Percentiles rank a stretch among this genome's conserved stretches.
These are phyloP conservation scores for Peronospora belbahrii DNA, from an alignment of 352 stramenopile species.

Conservation along the genomic window DNA sequence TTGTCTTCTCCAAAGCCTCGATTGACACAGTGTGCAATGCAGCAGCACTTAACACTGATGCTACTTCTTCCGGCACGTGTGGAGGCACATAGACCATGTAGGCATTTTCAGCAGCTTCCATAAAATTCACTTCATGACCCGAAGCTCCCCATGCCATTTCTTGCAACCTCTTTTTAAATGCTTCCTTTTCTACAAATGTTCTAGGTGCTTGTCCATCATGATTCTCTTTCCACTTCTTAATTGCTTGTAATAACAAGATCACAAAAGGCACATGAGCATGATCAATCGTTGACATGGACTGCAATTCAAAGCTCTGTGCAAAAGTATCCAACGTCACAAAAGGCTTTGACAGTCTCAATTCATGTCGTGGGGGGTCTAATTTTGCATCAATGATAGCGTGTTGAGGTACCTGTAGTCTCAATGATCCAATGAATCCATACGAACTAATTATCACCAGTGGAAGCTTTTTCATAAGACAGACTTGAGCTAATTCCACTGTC, in stretches of 20 bases:
- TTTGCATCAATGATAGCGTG: conserved; percentile 89
- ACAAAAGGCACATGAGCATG: conserved; percentile 92
- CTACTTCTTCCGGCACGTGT: conserved; percentile 77
- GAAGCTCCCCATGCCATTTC: conserved; percentile 41
- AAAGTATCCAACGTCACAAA: conserved; percentile 69
- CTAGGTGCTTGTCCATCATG: conserved; percentile 46
- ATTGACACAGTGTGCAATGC: conserved; percentile 15
- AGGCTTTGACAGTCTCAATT: conserved; percentile 80
- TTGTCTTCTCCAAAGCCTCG: conserved; percentile 28
- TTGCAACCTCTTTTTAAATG: conserved; percentile 78
- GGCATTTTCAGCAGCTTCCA: conserved; percentile 88
- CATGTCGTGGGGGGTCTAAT: conserved; percentile 72
- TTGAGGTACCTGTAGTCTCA: conserved; percentile 84
- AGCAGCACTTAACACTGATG: conserved; percentile 41
- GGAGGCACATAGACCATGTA: conserved; percentile 89
- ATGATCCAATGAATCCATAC: conserved; percentile 90
- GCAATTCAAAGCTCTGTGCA: conserved; percentile 48
- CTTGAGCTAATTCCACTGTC: conserved; percentile 44
- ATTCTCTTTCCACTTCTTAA: conserved; percentile 43
- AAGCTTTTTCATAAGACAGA: conserved; percentile 61
- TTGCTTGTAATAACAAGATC: conserved; percentile 82
- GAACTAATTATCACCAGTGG: conserved; percentile 80
- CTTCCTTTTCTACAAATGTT: conserved; percentile 86
- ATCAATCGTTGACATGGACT: conserved; percentile 68
- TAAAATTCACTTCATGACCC: conserved; percentile 92